phyloP scores from a whole-genome alignment of 2,329 filamentous ascomycete species.

The Aspergillus pseudoviridinutans region DNA sequence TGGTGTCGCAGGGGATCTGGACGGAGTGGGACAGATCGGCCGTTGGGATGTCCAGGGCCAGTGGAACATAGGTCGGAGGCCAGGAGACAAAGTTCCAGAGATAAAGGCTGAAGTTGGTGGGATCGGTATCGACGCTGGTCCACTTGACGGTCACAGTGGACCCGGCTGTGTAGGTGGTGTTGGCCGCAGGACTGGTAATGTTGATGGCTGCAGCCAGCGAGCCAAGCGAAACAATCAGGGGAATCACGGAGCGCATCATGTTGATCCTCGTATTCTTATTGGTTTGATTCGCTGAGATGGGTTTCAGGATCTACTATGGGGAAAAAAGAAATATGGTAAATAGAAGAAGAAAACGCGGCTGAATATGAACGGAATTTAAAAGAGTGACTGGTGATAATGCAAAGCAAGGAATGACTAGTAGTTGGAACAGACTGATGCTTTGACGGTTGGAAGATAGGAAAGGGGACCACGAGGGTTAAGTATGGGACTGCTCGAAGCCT shows the following conservation, averaged over 20 bases:
- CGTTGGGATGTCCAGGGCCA: constrained; percentile 36
- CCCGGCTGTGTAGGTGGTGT: constrained; percentile 38
- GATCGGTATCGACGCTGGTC: constrained; percentile 41
- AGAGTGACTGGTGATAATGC: not conserved
- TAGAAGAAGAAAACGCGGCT: not conserved
- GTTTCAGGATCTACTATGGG: not conserved
- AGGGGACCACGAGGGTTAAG: not conserved
- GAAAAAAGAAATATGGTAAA: not conserved
- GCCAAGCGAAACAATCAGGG: constrained; percentile 14
- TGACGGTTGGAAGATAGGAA: not conserved
- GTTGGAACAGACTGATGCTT: not conserved
- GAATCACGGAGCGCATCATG: constrained; percentile 8
- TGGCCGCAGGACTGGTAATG: constrained; percentile 27
- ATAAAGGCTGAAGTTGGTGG: constrained; percentile 38
- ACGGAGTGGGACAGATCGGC: constrained; percentile 29
- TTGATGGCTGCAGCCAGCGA: constrained; percentile 20
- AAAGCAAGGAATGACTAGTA: not conserved
- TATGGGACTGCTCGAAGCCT: not conserved
- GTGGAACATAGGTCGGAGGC: constrained; percentile 38
- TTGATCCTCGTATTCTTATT: not conserved
- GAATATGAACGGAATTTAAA: not conserved
- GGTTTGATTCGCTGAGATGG: not conserved
- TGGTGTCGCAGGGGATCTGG: constrained; percentile 37
- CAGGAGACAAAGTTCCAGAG: constrained; percentile 46
- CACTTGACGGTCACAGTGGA: constrained; percentile 32